phyloP scores from a whole-genome alignment of 371 early-diverging fungal species.

The Haplosporangium sp. region DNA sequence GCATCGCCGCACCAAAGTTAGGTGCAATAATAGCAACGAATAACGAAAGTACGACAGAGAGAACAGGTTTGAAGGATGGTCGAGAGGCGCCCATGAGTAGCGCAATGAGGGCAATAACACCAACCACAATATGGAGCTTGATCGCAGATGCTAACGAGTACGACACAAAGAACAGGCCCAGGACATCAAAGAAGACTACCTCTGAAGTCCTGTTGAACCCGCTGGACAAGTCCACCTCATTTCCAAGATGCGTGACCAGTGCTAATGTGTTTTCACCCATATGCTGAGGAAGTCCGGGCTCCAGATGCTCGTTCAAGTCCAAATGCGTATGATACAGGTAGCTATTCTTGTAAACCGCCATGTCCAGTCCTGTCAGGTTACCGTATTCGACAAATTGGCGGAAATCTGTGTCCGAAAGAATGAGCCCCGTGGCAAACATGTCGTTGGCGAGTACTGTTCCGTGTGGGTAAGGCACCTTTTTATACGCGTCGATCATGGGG shows the following conservation, averaged over 20 bases:
- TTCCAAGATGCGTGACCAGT: constrained; percentile 66
- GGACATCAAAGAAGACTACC: constrained; percentile 74
- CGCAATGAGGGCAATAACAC: constrained; percentile 19
- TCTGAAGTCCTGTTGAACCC: constrained; percentile 64
- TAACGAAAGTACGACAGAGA: constrained; percentile 59
- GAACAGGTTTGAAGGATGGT: constrained; percentile 25
- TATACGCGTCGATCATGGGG: constrained; percentile 78
- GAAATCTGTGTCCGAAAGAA: constrained; percentile 82
- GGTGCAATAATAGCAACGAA: constrained; percentile 59
- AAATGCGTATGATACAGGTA: constrained; percentile 82
- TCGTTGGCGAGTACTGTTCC: constrained; percentile 84
- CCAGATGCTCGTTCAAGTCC: constrained; percentile 69
- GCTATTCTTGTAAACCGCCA: constrained; percentile 79
- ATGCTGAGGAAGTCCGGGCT: constrained; percentile 77
- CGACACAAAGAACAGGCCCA: constrained; percentile 70
- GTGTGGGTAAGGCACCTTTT: constrained; percentile 75
- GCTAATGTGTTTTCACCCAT: constrained; percentile 77
- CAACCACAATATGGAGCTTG: constrained; percentile 48
- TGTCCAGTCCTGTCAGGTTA: constrained; percentile 73
- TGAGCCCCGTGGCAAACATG: constrained; percentile 78
- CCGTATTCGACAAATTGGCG: constrained; percentile 80
- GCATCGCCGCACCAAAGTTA: constrained; percentile 57
- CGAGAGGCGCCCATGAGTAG: constrained; percentile 19
- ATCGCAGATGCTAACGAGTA: constrained; percentile 71
- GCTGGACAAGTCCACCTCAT: constrained; percentile 58